These are phyloP conservation scores for Fraxinus sp. DNA, from an alignment of 305 asterid species.

Conservation along the genomic window DNA sequence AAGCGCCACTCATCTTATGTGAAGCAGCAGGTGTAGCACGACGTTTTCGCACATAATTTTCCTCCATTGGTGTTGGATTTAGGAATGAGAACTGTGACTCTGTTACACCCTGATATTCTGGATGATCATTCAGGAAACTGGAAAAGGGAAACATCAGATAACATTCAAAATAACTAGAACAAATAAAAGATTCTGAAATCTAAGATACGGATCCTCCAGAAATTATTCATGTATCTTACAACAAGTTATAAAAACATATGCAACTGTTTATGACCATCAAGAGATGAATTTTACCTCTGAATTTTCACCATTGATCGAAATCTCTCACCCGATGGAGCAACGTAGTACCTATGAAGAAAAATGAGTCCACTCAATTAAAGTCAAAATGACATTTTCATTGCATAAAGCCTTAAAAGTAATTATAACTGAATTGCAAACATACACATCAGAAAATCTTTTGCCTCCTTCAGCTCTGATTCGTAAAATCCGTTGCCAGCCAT, in stretches of 20 bases:
- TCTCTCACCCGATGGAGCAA: slow-evolving; percentile 63
- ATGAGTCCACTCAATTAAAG: not conserved
- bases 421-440: slow-evolving; percentile 28
- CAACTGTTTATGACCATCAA: not conserved
- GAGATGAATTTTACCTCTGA: slow-evolving; percentile 39
- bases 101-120: slow-evolving; percentile 46
- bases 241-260: not conserved
- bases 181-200: slow-evolving; percentile 12
- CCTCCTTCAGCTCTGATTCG: slow-evolving; percentile 81
- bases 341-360: slow-evolving; percentile 55
- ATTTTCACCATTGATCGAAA: slow-evolving; percentile 64
- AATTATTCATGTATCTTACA: not conserved
- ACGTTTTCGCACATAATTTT: slow-evolving; percentile 68
- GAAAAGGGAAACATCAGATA: slow-evolving; percentile 24
- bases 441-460: slow-evolving; percentile 87
- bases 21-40: slow-evolving; percentile 25
- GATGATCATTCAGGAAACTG: slow-evolving; percentile 63
- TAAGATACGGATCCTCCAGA: not conserved
- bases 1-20: not conserved
- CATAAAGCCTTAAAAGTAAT: not conserved
- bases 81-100: slow-evolving; percentile 67
- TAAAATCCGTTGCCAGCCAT: slow-evolving; percentile 76
- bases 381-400: slow-evolving; percentile 8
- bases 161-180: slow-evolving; percentile 17
- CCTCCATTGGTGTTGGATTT: slow-evolving; percentile 70